Evolutionary conservation across 805 yeast genomes (phyloP), one percentile per base, ranked within the genome.

Genomic region (Yamadazyma paraphyllophila): DNA sequence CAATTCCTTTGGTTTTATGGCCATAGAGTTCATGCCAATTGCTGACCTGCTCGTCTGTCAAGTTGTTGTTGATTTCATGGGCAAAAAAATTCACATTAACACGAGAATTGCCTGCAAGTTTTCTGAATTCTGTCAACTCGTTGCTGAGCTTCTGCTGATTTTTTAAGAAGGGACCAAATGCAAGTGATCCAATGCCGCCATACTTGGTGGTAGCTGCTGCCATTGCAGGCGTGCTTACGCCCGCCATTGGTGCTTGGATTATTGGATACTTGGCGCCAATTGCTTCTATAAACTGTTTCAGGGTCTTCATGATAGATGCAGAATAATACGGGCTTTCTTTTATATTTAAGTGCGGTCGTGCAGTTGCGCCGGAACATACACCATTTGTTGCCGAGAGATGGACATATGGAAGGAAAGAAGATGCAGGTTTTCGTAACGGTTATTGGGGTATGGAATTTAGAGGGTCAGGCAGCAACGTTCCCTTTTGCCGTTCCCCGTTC

Each of bases 171-270:
- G 65, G 57, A 0, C 73, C 70, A 33, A 69, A 58, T 1, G 74
- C 73, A 3, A 80, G 47, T 1, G 82, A 73, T 0, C 82, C 85
- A n/a, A 80, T 41, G 1, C 74, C 81, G 0, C 84, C 84, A 7
- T 53, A 51, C 8, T 60, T 58, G 3, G 71, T 57, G 1, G 76
- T 70, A 1, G 63, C 65, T 1, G 74, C 66, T 0, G 81, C 81
- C 46, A 79, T 52, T 26, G 60, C 57, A 1, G 69, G 61, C 1
- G 78, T 76, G 11, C 76, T 64, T 2, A 77, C 69, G 0, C 83
- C 83, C 1, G 84, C 83, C 84, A 80, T 80, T 15, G 85, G 84
- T 0, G 84, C 71, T 54, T 78, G 83, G 30, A 80, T 60, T 3
- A 80, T 61, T 3, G 80, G 82, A 44, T 56, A 57, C 36, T 54